A percentile compares a stretch with the other conserved stretches of the same genome.
Conservation (phyloP, 2,329 filamentous ascomycete species). For the Fusarium compactum region DNA sequence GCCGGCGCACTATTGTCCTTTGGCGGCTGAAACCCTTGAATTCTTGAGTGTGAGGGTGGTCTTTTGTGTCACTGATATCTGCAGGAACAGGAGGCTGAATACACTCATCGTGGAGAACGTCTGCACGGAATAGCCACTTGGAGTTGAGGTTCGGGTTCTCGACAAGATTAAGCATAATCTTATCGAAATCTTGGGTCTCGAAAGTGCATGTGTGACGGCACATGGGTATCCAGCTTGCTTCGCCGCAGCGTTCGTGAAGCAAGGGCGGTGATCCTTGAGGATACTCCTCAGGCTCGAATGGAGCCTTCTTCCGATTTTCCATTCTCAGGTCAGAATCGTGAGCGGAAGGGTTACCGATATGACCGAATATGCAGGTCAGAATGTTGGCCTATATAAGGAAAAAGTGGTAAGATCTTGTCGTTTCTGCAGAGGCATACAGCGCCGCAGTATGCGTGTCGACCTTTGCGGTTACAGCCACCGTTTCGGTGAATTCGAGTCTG, state of each 20-base stretch:
- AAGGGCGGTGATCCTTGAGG: slow-evolving; percentile 44
- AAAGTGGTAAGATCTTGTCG: slow-evolving; percentile 18
- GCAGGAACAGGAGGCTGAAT: slow-evolving; percentile 33
- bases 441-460: not conserved
- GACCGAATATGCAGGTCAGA: slow-evolving; percentile 9
- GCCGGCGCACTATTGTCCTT: slow-evolving; percentile 77
- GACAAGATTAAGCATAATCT: slow-evolving; percentile 79
- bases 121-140: slow-evolving; percentile 80
- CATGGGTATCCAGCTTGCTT: slow-evolving; percentile 64
- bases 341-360: slow-evolving; percentile 5
- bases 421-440: slow-evolving; percentile 1
- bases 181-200: slow-evolving; percentile 69
- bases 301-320: slow-evolving; percentile 39
- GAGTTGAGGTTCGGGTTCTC: slow-evolving; percentile 85
- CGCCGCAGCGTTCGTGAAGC: slow-evolving; percentile 45
- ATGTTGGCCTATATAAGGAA: not conserved
- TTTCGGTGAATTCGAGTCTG: not conserved
- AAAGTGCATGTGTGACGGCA: slow-evolving; percentile 72
- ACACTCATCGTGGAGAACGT: slow-evolving; percentile 67
- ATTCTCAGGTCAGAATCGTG: slow-evolving; percentile 23
- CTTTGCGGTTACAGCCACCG: not conserved
- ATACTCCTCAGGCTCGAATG: slow-evolving; percentile 49
- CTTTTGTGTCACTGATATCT: not conserved
- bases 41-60: not conserved
- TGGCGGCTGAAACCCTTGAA: slow-evolving; percentile 56